Base-by-base conservation (phyloP, 768 basidiomycete species). In the Jaapia argillacea region DNA sequence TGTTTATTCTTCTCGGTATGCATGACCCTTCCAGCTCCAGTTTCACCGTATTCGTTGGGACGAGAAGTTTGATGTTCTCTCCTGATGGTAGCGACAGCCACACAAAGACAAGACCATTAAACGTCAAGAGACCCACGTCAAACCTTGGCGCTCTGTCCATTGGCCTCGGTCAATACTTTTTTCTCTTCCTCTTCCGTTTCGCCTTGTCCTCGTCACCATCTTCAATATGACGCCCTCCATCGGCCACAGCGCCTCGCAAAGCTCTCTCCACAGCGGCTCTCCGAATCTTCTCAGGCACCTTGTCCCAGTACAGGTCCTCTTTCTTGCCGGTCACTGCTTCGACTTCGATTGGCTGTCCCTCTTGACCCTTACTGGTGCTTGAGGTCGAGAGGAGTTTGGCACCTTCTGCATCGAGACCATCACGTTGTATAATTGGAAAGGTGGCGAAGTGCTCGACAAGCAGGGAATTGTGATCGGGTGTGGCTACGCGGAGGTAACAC, bases 301-400 rank as follows among this genome's bases (percentile, higher is more conserved):
- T 80, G 43, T 78, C 72, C 87, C 86, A 89, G 52, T 89, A 89
- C 27, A 89, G 43, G 45, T 71, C 74, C 51, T 87, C 86, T 45
- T 70, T 67, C 56, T 63, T 75, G 3, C 83, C 86, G 3, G 59
- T 54, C 0, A 89, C 75, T 13, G 78, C 36, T 53, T 86, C 85
- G 35, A 74, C 52, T 14, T 42, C 20, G 12, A 86, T 67, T 0
- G n/a, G n/a, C n/a, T n/a, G 60, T 36, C 42, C 53, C 59, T 3
- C 51, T 40, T 21, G 41, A 35, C 20, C 38, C 50, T 20, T 39
- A 45, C 25, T 50, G 53, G n/a, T 21, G 14, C n/a, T 26, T n/a
- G n/a, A n/a, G n/a, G n/a, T n/a, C n/a, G n/a, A n/a, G n/a, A n/a
- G n/a, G n/a, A n/a, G n/a, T n/a, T n/a, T n/a, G n/a, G n/a, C 49